Evolutionary conservation across 83 land plant genomes (phyloP).

Genomic region (Diphasiastrum complanatum): DNA sequence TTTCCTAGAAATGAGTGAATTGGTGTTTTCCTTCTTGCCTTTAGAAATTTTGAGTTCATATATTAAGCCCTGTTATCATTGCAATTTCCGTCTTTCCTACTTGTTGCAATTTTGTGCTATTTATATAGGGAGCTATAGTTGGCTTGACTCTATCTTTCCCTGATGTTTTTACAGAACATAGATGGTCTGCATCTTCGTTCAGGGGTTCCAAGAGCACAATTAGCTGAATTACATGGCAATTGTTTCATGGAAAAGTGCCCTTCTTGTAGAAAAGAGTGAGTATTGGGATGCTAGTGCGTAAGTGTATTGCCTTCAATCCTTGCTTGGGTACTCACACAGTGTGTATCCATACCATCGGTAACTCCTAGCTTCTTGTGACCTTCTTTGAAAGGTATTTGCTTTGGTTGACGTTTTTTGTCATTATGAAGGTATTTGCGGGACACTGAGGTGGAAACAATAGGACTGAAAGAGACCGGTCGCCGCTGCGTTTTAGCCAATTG

Average conservation of each 20-base stretch:
- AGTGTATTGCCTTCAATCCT: too few species aligned
- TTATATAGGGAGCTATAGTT: not conserved
- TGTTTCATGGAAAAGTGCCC: constrained; percentile 72
- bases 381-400: too few species aligned
- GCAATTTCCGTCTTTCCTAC: too few species aligned
- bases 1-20: too few species aligned
- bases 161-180: constrained; percentile 47
- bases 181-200: constrained; percentile 96
- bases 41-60: too few species aligned
- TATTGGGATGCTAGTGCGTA: not conserved
- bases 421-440: constrained; percentile 76
- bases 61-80: too few species aligned
- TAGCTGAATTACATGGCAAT: constrained; percentile 82
- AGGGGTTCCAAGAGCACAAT: constrained; percentile 81
- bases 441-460: constrained; percentile 92
- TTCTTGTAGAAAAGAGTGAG: constrained; percentile 69
- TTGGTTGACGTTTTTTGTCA: constrained; percentile 7
- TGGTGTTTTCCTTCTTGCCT: too few species aligned
- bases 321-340: too few species aligned
- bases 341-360: too few species aligned
- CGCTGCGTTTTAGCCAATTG: constrained; percentile 63
- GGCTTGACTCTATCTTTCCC: not conserved
- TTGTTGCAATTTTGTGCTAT: too few species aligned
- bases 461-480: constrained; percentile 77
- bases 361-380: too few species aligned